phyloP scores from a whole-genome alignment of 208 protist genomes.

The Giardia muris region DNA sequence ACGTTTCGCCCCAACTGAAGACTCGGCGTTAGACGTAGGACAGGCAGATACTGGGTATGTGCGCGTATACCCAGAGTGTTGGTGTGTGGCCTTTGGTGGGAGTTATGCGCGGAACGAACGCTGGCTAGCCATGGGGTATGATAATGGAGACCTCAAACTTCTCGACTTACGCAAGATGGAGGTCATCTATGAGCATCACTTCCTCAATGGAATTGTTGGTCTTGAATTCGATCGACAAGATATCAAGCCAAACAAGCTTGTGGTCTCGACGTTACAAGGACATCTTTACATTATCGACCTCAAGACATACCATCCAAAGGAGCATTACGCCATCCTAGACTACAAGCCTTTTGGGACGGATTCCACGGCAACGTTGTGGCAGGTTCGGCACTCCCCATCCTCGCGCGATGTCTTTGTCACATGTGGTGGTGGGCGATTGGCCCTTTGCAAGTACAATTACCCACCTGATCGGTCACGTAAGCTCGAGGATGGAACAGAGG shows the following conservation, averaged over 20 bases:
- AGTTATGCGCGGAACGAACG: background rate
- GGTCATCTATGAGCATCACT: slow-evolving; percentile 8
- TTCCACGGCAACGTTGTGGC: slow-evolving; percentile 4
- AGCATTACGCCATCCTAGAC: background rate
- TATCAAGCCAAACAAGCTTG: background rate
- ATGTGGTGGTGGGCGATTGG: background rate
- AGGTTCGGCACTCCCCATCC: background rate
- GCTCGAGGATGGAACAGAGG: background rate
- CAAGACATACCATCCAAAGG: background rate
- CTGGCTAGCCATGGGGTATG: background rate
- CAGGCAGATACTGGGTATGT: background rate
- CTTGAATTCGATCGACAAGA: slow-evolving; percentile 24
- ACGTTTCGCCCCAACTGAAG: background rate
- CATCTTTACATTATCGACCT: slow-evolving; percentile 4
- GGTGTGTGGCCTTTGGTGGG: slow-evolving; percentile 20
- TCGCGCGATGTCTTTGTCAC: background rate
- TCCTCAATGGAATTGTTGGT: background rate
- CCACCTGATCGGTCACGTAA: slow-evolving; percentile 14
- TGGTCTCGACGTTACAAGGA: background rate
- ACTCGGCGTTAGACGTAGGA: background rate
- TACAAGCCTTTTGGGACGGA: background rate
- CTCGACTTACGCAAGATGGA: slow-evolving; percentile 14
- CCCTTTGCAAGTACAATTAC: background rate
- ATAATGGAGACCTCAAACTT: slow-evolving; percentile 11
- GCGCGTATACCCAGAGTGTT: background rate